Evolutionary conservation across 805 yeast species (phyloP).

Genomic region (Zygoascus tannicola): DNA sequence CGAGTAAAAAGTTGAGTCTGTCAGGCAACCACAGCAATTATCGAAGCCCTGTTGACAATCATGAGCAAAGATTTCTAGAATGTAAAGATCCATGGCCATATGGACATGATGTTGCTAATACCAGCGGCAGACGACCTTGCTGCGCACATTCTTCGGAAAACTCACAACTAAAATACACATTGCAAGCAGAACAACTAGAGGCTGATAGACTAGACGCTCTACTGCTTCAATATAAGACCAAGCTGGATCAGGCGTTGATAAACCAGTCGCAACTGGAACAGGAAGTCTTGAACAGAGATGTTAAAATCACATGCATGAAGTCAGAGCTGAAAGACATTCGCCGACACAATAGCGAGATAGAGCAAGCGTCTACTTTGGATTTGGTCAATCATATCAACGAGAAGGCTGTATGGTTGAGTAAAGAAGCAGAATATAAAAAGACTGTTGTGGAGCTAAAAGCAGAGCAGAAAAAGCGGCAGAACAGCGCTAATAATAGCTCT

Average conservation of each 20-base stretch:
- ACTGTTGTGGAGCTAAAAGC: background rate
- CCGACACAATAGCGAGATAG: constrained; percentile 18
- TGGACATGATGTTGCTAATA: no score
- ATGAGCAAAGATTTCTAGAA: no score
- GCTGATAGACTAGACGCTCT: background rate
- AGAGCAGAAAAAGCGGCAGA: background rate
- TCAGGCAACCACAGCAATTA: no score
- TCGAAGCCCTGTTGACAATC: no score
- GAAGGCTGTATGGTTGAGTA: constrained; percentile 21
- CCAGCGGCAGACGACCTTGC: no score
- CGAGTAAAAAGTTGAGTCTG: no score
- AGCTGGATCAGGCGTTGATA: constrained; percentile 10
- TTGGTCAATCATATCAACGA: constrained; percentile 22
- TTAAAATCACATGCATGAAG: constrained; percentile 13
- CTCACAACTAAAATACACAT: no score
- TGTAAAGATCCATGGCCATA: no score
- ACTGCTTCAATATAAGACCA: constrained; percentile 7
- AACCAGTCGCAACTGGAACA: constrained; percentile 22
- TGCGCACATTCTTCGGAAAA: no score
- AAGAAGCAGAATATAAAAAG: constrained; percentile 16
- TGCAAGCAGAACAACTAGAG: no score
- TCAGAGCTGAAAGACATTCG: constrained; percentile 16
- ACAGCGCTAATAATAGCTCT: background rate
- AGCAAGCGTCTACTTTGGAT: constrained; percentile 21
- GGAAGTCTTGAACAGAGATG: constrained; percentile 20